Conservation (phyloP, 23 red algal genomes). For the Gracilaria vermiculophylla region DNA sequence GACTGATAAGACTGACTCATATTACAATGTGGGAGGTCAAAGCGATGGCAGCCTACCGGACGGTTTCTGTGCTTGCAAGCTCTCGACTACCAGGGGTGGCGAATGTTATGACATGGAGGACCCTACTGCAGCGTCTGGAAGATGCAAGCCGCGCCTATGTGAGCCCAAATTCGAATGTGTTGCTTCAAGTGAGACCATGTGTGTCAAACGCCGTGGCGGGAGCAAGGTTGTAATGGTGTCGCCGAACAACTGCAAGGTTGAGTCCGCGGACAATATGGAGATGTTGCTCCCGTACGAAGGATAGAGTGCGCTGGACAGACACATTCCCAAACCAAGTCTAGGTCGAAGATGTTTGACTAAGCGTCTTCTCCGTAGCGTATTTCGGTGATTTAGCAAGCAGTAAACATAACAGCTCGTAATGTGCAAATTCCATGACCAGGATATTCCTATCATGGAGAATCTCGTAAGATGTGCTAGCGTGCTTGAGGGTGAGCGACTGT, state of each 20-base stretch:
- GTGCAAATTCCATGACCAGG: too few species aligned
- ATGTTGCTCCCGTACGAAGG: constrained; percentile 10
- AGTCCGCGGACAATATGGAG: not conserved
- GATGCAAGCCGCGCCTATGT: not conserved
- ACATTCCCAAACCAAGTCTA: too few species aligned
- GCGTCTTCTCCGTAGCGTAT: too few species aligned
- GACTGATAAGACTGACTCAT: not conserved
- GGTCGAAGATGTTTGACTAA: too few species aligned
- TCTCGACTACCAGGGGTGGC: not conserved
- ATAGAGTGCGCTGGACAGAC: too few species aligned
- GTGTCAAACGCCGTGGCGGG: not conserved
- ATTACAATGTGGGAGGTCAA: not conserved
- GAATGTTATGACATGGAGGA: constrained; percentile 24
- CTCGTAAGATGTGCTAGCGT: too few species aligned
- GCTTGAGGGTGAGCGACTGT: too few species aligned
- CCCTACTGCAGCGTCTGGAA: not conserved
- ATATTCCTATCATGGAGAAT: too few species aligned
- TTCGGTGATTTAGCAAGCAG: too few species aligned
- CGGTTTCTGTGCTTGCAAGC: not conserved
- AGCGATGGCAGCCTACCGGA: not conserved
- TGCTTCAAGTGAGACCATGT: not conserved
- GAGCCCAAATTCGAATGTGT: constrained; percentile 15
- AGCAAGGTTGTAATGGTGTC: constrained; percentile 2
- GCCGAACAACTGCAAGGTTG: not conserved
- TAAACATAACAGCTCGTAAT: too few species aligned